Conservation (phyloP, 495 filamentous ascomycete species). For the Apiosordaria backusii region DNA sequence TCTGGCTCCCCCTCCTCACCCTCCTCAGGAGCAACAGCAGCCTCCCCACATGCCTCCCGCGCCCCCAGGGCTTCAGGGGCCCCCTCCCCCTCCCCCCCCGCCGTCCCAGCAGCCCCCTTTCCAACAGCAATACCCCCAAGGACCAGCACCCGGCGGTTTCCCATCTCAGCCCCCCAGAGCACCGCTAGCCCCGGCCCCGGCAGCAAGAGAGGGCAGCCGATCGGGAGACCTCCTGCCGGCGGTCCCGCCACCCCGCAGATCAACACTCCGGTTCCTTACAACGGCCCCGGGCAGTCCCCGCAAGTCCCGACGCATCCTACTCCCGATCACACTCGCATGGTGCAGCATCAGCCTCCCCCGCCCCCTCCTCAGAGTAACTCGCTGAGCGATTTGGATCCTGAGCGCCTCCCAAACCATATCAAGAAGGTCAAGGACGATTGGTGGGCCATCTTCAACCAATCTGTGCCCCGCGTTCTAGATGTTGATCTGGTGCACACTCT, state of each 20-base stretch:
- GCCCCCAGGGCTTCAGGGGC: constrained; percentile 61
- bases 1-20: constrained; percentile 81
- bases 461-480: constrained; percentile 76
- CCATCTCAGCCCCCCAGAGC: constrained; percentile 66
- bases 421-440: constrained; percentile 82
- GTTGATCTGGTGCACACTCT: constrained; percentile 86
- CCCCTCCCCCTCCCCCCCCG: constrained; percentile 56
- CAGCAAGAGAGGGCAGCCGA: constrained; percentile 52
- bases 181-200: constrained; percentile 84
- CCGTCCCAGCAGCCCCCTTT: constrained; percentile 50
- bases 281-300: constrained; percentile 77
- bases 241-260: constrained; percentile 88
- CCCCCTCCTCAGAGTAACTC: constrained; percentile 59
- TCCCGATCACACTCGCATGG: constrained; percentile 49
- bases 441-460: constrained; percentile 87
- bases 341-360: constrained; percentile 33
- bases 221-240: constrained; percentile 54
- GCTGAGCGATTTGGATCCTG: constrained; percentile 82
- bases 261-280: constrained; percentile 74
- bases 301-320: constrained; percentile 75
- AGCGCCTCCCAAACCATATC: constrained; percentile 73
- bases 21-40: constrained; percentile 54
- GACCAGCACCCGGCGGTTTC: constrained; percentile 48
- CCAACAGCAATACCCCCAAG: constrained; percentile 51
- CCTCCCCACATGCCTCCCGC: constrained; percentile 59